Evolutionary conservation across 805 yeast species (phyloP).

Genomic region (Ogataea glucozyma): DNA sequence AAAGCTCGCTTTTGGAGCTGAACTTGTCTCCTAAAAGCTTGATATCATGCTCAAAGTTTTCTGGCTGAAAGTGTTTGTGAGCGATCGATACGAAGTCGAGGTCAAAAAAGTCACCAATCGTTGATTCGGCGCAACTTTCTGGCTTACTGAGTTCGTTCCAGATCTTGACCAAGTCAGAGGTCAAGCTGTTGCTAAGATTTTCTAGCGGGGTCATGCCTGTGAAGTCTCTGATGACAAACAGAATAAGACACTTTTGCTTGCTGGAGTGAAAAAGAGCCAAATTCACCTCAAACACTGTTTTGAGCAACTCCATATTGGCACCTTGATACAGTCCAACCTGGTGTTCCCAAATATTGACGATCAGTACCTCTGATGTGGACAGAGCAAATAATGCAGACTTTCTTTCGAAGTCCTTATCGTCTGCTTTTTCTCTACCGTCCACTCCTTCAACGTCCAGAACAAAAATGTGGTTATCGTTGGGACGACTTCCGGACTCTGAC

Average conservation of each 20-base stretch:
- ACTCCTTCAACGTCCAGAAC: slow-evolving; percentile 99
- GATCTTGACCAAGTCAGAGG: slow-evolving; percentile 68
- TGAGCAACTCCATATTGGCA: slow-evolving; percentile 92
- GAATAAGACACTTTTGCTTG: slow-evolving; percentile 55
- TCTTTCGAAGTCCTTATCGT: slow-evolving; percentile 96
- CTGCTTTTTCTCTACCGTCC: slow-evolving; percentile 97
- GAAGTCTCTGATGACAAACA: slow-evolving; percentile 92
- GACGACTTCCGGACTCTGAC: slow-evolving; percentile 13
- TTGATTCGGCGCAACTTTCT: slow-evolving; percentile 51
- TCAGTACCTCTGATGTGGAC: slow-evolving; percentile 85
- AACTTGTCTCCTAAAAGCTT: slow-evolving; percentile 64
- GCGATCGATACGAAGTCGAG: slow-evolving; percentile 77
- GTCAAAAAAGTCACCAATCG: slow-evolving; percentile 79
- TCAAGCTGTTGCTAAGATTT: slow-evolving; percentile 67
- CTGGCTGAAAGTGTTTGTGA: slow-evolving; percentile 82
- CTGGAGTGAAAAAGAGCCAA: slow-evolving; percentile 75
- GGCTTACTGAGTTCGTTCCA: slow-evolving; percentile 85
- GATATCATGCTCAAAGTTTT: slow-evolving; percentile 64
- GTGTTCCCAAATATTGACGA: slow-evolving; percentile 94
- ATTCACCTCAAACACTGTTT: slow-evolving; percentile 96
- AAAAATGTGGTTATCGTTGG: slow-evolving; percentile 45
- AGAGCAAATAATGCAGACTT: slow-evolving; percentile 94
- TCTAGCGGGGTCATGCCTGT: slow-evolving; percentile 82
- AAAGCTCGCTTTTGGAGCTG: slow-evolving; percentile 43
- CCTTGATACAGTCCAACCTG: slow-evolving; percentile 98